Evolutionary conservation across 257 asterid species (phyloP).

Genomic region (Misopates orontium): DNA sequence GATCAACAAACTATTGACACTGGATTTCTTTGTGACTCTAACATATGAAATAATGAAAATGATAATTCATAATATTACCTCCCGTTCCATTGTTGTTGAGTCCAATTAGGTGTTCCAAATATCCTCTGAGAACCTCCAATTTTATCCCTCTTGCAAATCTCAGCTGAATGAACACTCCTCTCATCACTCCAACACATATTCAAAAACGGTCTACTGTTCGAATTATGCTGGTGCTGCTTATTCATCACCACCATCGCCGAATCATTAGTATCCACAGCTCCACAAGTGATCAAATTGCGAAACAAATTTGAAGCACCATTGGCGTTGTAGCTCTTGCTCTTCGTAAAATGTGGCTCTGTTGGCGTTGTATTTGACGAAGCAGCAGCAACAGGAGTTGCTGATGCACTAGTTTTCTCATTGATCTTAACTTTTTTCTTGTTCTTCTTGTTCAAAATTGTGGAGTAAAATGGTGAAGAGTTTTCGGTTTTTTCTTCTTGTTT

Average conservation of each 20-base stretch:
- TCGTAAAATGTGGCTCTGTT: constrained; percentile 24
- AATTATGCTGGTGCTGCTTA: constrained; percentile 24
- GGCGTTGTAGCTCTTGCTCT: constrained; percentile 44
- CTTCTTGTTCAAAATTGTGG: constrained; percentile 36
- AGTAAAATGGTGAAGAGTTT: constrained; percentile 21
- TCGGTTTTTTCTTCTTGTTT: constrained; percentile 27
- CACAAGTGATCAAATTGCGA: constrained; percentile 64
- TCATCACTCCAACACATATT: constrained; percentile 36
- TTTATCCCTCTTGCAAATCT: constrained; percentile 44
- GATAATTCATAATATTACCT: constrained; percentile 35
- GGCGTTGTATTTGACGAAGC: constrained; percentile 21
- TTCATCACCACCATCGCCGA: constrained; percentile 43
- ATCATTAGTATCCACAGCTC: constrained; percentile 65
- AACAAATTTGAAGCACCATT: constrained; percentile 48
- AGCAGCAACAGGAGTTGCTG: neutral
- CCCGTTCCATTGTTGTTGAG: constrained; percentile 45
- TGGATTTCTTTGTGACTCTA: too few species aligned
- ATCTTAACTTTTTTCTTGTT: constrained; percentile 34
- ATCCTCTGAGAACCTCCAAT: constrained; percentile 76
- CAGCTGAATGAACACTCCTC: constrained; percentile 24
- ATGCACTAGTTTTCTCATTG: constrained; percentile 28
- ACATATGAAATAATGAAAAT: too few species aligned
- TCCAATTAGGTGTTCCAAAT: constrained; percentile 49
- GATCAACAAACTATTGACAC: too few species aligned
- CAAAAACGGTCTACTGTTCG: constrained; percentile 29